Conservation (phyloP, 306 rosid genomes). For the Lathyrus tuberosus region DNA sequence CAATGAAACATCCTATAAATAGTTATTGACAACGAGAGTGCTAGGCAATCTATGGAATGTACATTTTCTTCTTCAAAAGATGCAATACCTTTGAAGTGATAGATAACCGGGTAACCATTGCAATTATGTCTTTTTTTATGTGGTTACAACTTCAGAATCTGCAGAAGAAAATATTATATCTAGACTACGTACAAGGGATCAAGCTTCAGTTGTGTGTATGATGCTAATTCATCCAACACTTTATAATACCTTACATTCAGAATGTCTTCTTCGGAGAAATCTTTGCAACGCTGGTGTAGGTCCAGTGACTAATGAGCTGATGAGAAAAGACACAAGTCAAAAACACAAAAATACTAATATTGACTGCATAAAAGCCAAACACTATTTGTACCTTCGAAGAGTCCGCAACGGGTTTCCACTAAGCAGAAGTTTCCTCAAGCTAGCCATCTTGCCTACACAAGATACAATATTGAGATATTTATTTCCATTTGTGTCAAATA, state of each 20-base stretch:
- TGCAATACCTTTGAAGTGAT: slow-evolving; percentile 78
- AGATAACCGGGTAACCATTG: slow-evolving; percentile 81
- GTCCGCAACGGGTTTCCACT: slow-evolving; percentile 82
- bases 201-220: slow-evolving; percentile 27
- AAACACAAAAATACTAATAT: slow-evolving; percentile 26
- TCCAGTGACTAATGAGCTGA: slow-evolving; percentile 92
- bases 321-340: slow-evolving; percentile 35
- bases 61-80: slow-evolving; percentile 22
- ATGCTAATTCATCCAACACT: slow-evolving; percentile 21
- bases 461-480: slow-evolving; percentile 25
- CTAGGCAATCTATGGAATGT: slow-evolving; percentile 17
- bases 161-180: slow-evolving; percentile 38
- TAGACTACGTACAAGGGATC: slow-evolving; percentile 2
- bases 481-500: slow-evolving; percentile 26
- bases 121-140: slow-evolving; percentile 66
- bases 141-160: slow-evolving; percentile 63
- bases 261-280: slow-evolving; percentile 82
- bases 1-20: neutral
- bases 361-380: slow-evolving; percentile 28
- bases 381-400: slow-evolving; percentile 72
- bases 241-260: slow-evolving; percentile 70
- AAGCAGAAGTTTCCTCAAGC: slow-evolving; percentile 84
- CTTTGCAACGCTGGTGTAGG: slow-evolving; percentile 73
- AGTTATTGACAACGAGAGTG: neutral
- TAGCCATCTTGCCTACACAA: slow-evolving; percentile 86